Evolutionary conservation across 768 basidiomycete genomes (phyloP).

Genomic region (Albatrellus ellisii): DNA sequence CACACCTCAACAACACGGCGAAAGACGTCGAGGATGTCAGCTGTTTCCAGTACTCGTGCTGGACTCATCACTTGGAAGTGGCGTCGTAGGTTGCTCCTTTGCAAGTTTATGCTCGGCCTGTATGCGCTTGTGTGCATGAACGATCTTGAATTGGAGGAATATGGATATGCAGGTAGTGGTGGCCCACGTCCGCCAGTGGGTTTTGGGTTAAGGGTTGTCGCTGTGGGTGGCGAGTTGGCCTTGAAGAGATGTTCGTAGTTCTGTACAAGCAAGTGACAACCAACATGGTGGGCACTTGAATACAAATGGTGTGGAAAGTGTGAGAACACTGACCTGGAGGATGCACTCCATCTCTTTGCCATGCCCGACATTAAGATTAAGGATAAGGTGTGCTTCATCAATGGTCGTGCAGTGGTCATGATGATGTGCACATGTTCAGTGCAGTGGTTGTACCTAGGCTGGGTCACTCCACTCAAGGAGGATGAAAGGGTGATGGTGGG

Average conservation of each 20-base stretch:
- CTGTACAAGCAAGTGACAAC: too few species aligned
- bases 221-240: slow-evolving; percentile 60
- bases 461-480: too few species aligned
- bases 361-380: slow-evolving; percentile 79
- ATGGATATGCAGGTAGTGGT: slow-evolving; percentile 45
- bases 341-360: slow-evolving; percentile 57
- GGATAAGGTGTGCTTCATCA: slow-evolving; percentile 88
- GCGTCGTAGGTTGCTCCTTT: slow-evolving; percentile 14
- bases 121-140: slow-evolving; percentile 87
- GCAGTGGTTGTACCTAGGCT: too few species aligned
- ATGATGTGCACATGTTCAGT: too few species aligned
- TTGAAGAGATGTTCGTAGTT: slow-evolving; percentile 91
- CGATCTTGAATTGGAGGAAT: slow-evolving; percentile 95
- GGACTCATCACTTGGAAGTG: slow-evolving; percentile 3
- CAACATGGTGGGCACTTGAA: too few species aligned
- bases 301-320: not conserved
- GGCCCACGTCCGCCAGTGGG: slow-evolving; percentile 30
- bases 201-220: too few species aligned
- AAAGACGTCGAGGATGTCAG: not conserved
- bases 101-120: slow-evolving; percentile 58
- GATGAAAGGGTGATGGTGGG: too few species aligned
- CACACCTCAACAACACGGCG: too few species aligned
- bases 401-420: slow-evolving; percentile 88
- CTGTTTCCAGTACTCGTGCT: slow-evolving; percentile 1
- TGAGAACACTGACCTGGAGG: slow-evolving; percentile 45